A percentile compares a stretch with the other conserved stretches of the same genome.
phyloP scores from a whole-genome alignment of 2,329 filamentous ascomycete genomes.

The Microcyclospora tardicrescens region DNA sequence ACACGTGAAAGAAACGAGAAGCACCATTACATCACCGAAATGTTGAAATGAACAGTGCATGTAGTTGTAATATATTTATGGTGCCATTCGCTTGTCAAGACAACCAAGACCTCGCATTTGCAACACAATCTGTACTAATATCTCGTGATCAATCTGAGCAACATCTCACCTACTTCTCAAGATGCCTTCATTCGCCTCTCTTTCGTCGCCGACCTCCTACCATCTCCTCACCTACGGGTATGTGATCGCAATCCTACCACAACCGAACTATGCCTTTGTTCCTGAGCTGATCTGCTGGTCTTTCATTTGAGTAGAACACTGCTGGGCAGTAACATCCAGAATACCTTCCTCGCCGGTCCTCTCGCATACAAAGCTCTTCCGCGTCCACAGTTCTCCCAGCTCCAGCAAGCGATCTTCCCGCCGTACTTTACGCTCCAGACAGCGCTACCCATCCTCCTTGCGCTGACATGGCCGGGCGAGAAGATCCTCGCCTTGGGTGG shows the following conservation, averaged over 20 bases:
- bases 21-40: too few relatives aligned
- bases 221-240: slow-evolving; percentile 59
- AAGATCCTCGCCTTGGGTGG: slow-evolving; percentile 15
- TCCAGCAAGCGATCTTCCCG: slow-evolving; percentile 73
- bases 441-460: slow-evolving; percentile 56
- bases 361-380: slow-evolving; percentile 66
- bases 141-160: too few relatives aligned
- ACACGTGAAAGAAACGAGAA: too few relatives aligned
- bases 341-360: slow-evolving; percentile 65
- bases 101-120: too few relatives aligned
- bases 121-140: too few relatives aligned
- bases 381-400: slow-evolving; percentile 63
- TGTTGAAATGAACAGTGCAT: too few relatives aligned
- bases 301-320: slow-evolving; percentile 39
- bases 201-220: slow-evolving; percentile 57
- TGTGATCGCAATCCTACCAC: background rate
- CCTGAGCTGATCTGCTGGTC: slow-evolving; percentile 59
- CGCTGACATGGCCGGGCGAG: slow-evolving; percentile 67
- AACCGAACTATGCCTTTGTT: slow-evolving; percentile 32
- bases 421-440: slow-evolving; percentile 82
- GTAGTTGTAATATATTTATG: too few relatives aligned
- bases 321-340: slow-evolving; percentile 75
- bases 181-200: slow-evolving; percentile 34
- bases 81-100: too few relatives aligned
- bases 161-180: background rate